A percentile compares a stretch with the other conserved stretches of the same genome.
Evolutionary conservation across 2,329 filamentous ascomycete species (phyloP).

Genomic region (Beauveria varroae): DNA sequence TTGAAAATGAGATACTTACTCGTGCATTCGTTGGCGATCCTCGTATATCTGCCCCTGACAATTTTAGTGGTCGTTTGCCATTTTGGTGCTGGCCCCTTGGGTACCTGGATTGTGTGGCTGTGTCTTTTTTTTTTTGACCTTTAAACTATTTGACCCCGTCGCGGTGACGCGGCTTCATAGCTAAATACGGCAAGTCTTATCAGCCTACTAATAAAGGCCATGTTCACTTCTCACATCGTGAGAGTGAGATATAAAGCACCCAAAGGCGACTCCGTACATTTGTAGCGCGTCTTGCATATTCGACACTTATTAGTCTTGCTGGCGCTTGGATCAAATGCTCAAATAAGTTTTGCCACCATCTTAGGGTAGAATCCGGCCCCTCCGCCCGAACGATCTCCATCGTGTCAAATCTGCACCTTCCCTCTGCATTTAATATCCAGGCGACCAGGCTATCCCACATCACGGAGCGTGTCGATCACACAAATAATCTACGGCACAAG

Average conservation of each 20-base stretch:
- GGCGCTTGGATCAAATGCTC: neutral
- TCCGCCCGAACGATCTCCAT: neutral
- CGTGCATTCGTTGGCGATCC: neutral
- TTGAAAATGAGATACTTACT: neutral
- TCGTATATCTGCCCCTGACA: neutral
- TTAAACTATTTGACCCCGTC: neutral
- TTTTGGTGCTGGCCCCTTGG: neutral
- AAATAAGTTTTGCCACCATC: neutral
- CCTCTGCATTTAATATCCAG: neutral
- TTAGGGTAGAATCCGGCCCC: conserved; percentile 5
- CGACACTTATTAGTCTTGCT: neutral
- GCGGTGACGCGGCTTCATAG: neutral
- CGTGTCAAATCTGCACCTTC: neutral
- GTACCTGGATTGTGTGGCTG: neutral
- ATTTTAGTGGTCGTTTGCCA: neutral
- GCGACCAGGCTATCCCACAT: neutral
- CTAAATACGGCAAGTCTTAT: neutral
- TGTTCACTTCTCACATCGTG: neutral
- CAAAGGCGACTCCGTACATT: neutral
- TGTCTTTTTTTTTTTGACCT: neutral
- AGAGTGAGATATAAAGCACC: neutral
- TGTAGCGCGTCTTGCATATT: neutral
- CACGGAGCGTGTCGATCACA: neutral
- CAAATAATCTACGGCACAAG: neutral
- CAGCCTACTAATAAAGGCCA: neutral